Conservation (phyloP, 345 rosid genomes). For the Syzygium grande region DNA sequence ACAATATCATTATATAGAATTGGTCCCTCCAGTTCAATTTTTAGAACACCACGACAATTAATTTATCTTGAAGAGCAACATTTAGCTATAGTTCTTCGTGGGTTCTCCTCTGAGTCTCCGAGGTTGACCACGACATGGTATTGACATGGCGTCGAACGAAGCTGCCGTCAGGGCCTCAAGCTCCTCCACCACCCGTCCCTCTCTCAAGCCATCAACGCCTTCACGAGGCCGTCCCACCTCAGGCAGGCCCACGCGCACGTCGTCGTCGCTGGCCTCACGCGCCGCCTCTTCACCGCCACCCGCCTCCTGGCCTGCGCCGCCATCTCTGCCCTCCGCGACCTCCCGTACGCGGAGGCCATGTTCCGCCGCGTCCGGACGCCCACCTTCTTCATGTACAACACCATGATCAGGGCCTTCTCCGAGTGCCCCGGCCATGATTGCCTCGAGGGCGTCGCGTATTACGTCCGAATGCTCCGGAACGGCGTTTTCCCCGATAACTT, state of each 20-base stretch:
- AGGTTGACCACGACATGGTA: not conserved
- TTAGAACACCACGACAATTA: not conserved
- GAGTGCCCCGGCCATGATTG: not conserved
- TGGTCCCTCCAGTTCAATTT: accelerated
- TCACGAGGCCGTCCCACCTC: constrained; percentile 3
- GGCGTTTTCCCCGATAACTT: constrained; percentile 8
- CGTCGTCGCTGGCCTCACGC: constrained; percentile 1
- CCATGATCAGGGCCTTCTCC: constrained; percentile 7
- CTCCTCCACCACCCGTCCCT: constrained; percentile 13
- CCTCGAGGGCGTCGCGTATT: not conserved
- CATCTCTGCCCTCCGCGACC: not conserved
- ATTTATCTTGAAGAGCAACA: not conserved
- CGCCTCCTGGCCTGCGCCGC: constrained; percentile 11
- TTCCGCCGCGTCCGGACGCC: not conserved
- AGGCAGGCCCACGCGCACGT: constrained; percentile 8
- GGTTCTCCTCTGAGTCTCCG: not conserved
- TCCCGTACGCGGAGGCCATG: constrained; percentile 5
- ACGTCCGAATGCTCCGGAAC: not conserved
- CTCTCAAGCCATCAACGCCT: constrained; percentile 3
- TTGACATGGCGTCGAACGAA: not conserved
- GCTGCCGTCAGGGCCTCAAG: not conserved
- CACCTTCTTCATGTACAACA: constrained; percentile 7
- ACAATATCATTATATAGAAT: not conserved
- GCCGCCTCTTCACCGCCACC: constrained; percentile 5
- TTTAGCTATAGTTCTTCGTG: not conserved